These are phyloP conservation scores for Calonectria pteridis DNA, from an alignment of 2,329 filamentous ascomycete species.

Conservation along the genomic window DNA sequence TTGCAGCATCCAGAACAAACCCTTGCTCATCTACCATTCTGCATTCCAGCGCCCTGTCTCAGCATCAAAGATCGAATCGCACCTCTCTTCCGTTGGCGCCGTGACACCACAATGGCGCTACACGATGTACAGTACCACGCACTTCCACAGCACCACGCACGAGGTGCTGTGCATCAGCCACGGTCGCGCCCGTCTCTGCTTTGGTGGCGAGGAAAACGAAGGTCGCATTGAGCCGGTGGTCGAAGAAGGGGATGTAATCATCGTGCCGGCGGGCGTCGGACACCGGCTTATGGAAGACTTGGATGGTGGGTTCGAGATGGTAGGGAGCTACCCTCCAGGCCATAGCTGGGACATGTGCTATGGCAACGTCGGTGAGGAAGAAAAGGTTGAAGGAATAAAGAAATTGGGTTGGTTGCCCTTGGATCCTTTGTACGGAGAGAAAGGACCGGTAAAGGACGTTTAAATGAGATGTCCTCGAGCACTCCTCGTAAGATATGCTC, in stretches of 20 bases:
- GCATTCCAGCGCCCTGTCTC: constrained; percentile 61
- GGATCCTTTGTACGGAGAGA: constrained; percentile 36
- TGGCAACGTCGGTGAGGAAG: constrained; percentile 62
- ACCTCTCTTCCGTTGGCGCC: constrained; percentile 64
- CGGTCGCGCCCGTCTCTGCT: constrained; percentile 72
- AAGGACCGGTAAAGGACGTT: constrained; percentile 21
- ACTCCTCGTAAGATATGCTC: fast-evolving
- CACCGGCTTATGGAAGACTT: constrained; percentile 73
- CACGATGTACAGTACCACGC: constrained; percentile 74
- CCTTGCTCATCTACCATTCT: constrained; percentile 74
- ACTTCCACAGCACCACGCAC: constrained; percentile 77
- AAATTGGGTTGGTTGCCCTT: constrained; percentile 27
- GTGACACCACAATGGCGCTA: constrained; percentile 76
- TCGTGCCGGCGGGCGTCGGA: constrained; percentile 75
- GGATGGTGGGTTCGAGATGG: constrained; percentile 70
- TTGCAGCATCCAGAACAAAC: constrained; percentile 72
- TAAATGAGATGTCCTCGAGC: background rate
- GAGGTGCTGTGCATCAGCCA: constrained; percentile 73
- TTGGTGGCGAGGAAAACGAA: constrained; percentile 74
- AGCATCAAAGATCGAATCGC: constrained; percentile 66
- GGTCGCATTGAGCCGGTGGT: constrained; percentile 67
- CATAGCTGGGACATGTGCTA: constrained; percentile 80
- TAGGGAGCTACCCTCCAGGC: constrained; percentile 73
- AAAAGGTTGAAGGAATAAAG: constrained; percentile 27
- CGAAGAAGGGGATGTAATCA: constrained; percentile 70